Evolutionary conservation across 106 monocot genomes (phyloP).

Genomic region (Allium sativum): DNA sequence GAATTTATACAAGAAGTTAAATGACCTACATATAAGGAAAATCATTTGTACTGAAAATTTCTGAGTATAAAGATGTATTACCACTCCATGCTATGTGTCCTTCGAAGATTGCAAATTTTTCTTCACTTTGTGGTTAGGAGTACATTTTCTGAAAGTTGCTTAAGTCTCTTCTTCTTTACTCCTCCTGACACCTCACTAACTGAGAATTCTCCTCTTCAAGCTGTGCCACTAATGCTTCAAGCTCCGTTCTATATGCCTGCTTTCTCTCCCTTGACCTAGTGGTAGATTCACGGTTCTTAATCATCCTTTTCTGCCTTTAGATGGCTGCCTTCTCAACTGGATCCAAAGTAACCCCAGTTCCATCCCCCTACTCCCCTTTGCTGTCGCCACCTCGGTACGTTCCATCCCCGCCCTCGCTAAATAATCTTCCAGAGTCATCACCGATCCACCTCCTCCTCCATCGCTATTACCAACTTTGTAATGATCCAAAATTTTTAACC

Average conservation of each 20-base stretch:
- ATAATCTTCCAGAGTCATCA: constrained; percentile 22
- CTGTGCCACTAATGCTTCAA: constrained; percentile 38
- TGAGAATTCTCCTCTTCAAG: constrained; percentile 50
- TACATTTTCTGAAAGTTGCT: constrained; percentile 10
- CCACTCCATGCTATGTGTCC: constrained; percentile 7
- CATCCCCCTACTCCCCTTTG: constrained; percentile 19
- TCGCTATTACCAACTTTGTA: constrained; percentile 1
- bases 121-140: neutral
- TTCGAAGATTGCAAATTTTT: constrained; percentile 2
- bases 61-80: neutral
- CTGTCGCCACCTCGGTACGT: neutral
- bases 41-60: too few relatives aligned
- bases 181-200: constrained; percentile 38
- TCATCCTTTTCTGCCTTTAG: constrained; percentile 91
- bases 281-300: constrained; percentile 84
- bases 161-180: constrained; percentile 20
- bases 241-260: constrained; percentile 58
- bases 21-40: too few relatives aligned
- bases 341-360: constrained; percentile 28
- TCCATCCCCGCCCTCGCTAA: constrained; percentile 15
- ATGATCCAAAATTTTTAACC: too few relatives aligned
- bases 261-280: constrained; percentile 86
- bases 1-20: too few relatives aligned
- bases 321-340: constrained; percentile 36
- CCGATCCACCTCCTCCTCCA: neutral